A percentile compares a stretch with the other conserved stretches of the same genome.
Conservation (phyloP, 257 asterid species). For the Prunella vulgaris region DNA sequence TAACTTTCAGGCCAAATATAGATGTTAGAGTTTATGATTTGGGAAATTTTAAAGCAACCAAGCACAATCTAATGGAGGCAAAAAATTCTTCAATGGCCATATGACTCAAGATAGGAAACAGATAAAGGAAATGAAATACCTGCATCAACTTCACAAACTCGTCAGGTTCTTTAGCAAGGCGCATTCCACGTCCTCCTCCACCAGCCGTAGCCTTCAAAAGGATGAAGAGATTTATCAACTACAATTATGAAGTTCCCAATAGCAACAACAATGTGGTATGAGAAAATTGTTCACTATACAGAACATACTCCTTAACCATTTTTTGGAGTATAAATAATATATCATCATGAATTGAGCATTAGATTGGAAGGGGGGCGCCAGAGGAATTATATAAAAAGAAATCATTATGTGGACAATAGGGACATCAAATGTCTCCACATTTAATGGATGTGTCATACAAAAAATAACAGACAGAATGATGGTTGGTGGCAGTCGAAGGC, state of each 20-base stretch:
- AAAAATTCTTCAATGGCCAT: not conserved
- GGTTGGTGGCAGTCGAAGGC: not conserved
- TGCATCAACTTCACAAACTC: constrained; percentile 94
- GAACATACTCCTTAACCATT: not conserved
- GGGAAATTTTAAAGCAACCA: not conserved
- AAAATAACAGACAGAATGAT: not conserved
- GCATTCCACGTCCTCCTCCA: constrained; percentile 99
- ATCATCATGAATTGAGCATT: not conserved
- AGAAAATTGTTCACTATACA: not conserved
- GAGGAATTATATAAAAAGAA: not conserved
- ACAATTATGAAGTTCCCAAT: not conserved
- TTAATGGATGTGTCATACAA: too few species aligned
- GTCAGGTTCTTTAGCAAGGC: constrained; percentile 86
- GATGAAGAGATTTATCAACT: constrained; percentile 10
- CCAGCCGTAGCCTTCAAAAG: constrained; percentile 93
- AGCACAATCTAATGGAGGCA: constrained; percentile 10
- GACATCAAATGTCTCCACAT: not conserved
- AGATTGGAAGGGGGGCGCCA: not conserved
- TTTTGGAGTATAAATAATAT: not conserved
- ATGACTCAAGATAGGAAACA: constrained; percentile 1
- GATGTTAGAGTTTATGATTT: constrained; percentile 5
- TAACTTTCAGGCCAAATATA: constrained; percentile 2
- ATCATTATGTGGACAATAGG: not conserved
- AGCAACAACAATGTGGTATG: not conserved
- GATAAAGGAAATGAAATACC: constrained; percentile 36